Base-by-base conservation (phyloP, 1,284 basidiomycete genomes). In the Apiotrichum montevideense region DNA sequence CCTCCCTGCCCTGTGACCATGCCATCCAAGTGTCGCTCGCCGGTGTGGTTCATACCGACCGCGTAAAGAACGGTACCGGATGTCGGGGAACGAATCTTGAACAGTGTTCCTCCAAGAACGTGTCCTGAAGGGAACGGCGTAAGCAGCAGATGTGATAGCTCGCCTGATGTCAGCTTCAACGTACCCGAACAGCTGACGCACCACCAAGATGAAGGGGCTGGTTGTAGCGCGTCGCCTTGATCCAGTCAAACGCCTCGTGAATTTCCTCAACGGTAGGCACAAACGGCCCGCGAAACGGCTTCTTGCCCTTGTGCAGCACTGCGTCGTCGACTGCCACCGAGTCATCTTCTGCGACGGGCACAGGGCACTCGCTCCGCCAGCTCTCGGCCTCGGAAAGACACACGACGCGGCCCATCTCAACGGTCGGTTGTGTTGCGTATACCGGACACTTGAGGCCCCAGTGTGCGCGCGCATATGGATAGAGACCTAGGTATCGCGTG, bases 91-190 rank as follows among this genome's bases (percentile, higher is more conserved):
- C 96, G 87, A 59, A 99, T 88, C 74, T 98, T 98, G 94, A 94
- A 98, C 63, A 99, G 88, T 2, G 94, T 93, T 50, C 95, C 96
- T 64, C 96, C 96, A 15, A 99, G 84, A 0, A 91, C 90, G 74
- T 98, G 94, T 0, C 96, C 96, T 10, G 93, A 90, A 63, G 90
- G 89, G 79, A 96, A 97, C 0, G 96, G 94, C 14, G 94, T 96
- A 61, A 99, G 87, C 0, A 95, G 95, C 63, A 98, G 80, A 52
- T 74, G 71, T 4, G 75, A 71, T 1, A 77, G 63, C 29, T 75
- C 67, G 42, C 73, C 73, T 72, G 33, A n/a, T 8, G 65, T 32
- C 29, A 51, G 33, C 15, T 5, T 9, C 29, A 15, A 29, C 1
- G 11, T 46, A 35, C 32, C 51, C 1, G 49, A 14, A 44, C 10